A percentile compares a stretch with the other conserved stretches of the same genome.
phyloP scores from a whole-genome alignment of 768 basidiomycete species.

The Postia placenta region DNA sequence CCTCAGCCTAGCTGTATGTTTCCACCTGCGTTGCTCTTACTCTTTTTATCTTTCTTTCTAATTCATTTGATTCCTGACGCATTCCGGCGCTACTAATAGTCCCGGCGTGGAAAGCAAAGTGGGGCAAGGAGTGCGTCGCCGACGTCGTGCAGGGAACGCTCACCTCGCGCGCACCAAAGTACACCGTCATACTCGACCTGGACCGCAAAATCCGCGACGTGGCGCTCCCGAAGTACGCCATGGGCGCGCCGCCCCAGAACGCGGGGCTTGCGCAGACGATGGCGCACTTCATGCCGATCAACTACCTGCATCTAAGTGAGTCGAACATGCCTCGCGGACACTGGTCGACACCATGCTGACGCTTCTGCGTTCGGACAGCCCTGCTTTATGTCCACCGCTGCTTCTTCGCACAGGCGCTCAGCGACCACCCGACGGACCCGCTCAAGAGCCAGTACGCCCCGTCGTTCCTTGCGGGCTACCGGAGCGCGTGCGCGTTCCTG shows the following conservation, averaged over 20 bases:
- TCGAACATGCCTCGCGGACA: constrained; percentile 6
- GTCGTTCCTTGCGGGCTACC: constrained; percentile 66
- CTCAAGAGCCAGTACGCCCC: constrained; percentile 65
- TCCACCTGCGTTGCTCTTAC: no score
- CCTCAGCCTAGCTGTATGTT: constrained; percentile 33
- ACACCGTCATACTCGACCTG: constrained; percentile 59
- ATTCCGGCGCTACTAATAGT: constrained; percentile 45
- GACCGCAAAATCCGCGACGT: constrained; percentile 64
- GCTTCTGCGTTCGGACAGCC: constrained; percentile 65
- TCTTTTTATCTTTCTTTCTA: constrained; percentile 15
- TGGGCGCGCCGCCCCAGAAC: constrained; percentile 41
- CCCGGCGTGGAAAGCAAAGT: constrained; percentile 51
- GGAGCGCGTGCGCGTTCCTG: constrained; percentile 67
- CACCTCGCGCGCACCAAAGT: constrained; percentile 52
- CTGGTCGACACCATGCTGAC: constrained; percentile 55
- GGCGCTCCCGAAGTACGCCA: constrained; percentile 57
- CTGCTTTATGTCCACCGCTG: constrained; percentile 62
- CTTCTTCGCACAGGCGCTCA: constrained; percentile 65
- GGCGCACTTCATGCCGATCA: constrained; percentile 70
- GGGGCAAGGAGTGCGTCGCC: constrained; percentile 47
- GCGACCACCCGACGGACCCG: constrained; percentile 60
- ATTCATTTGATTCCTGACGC: constrained; percentile 56
- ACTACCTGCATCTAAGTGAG: constrained; percentile 67
- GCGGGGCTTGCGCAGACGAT: constrained; percentile 55
- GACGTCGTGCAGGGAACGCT: constrained; percentile 51